Percentiles rank a stretch among this genome's conserved stretches.
Evolutionary conservation across 257 asterid species (phyloP).

Genomic region (Solanum dulcamara): DNA sequence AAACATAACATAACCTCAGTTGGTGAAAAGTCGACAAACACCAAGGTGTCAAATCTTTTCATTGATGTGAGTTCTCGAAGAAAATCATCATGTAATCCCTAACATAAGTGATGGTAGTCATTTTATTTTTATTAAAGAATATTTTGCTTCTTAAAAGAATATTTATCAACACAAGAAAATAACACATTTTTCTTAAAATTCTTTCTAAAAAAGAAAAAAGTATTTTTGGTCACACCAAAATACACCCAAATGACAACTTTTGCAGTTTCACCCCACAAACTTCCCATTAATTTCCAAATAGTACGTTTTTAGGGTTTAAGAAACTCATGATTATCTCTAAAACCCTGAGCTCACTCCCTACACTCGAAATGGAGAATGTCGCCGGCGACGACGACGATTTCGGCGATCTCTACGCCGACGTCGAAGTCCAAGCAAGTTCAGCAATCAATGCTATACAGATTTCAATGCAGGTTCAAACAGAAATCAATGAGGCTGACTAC

Average conservation of each 20-base stretch:
- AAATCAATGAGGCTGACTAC: background rate
- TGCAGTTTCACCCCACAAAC: background rate
- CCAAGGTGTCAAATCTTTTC: background rate
- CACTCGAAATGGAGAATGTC: conserved; percentile 21
- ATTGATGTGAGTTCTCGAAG: background rate
- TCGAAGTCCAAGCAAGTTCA: conserved; percentile 42
- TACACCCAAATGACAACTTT: background rate
- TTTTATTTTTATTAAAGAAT: background rate
- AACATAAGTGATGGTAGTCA: background rate
- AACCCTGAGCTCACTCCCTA: background rate
- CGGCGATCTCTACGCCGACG: conserved; percentile 56
- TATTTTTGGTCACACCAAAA: background rate
- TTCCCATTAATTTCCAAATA: background rate
- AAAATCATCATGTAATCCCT: background rate
- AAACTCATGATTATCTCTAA: background rate
- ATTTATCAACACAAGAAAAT: background rate
- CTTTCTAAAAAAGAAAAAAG: background rate
- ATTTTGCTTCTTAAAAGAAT: background rate
- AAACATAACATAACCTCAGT: too few species aligned
- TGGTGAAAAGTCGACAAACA: background rate
- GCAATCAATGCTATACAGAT: conserved; percentile 28
- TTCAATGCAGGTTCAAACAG: conserved; percentile 6
- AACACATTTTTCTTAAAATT: background rate
- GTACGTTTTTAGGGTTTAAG: conserved; percentile 12
- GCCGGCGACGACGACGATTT: conserved; percentile 20